Conservation (phyloP, 1,284 basidiomycete genomes). For the Malassezia obtusa region DNA sequence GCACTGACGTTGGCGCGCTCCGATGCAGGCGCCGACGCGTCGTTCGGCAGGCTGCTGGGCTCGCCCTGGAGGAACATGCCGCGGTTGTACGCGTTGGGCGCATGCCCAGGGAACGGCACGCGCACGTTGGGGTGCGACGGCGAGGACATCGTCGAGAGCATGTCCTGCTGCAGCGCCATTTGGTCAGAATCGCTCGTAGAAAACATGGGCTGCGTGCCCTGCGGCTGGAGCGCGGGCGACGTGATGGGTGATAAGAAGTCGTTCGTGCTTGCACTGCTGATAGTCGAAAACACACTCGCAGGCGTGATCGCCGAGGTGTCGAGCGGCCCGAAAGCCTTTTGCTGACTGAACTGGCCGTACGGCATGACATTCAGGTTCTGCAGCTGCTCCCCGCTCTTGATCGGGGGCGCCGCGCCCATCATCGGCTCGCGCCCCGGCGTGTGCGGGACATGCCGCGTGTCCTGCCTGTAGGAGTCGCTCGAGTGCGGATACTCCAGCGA, state of each 20-base stretch:
- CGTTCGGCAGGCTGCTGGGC: conserved; percentile 13
- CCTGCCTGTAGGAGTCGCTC: no score
- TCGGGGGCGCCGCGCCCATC: no score
- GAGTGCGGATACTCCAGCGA: no score
- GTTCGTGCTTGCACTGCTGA: conserved; percentile 44
- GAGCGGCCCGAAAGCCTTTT: conserved; percentile 20
- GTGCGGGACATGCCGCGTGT: no score
- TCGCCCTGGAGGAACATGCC: no score
- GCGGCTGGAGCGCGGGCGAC: conserved; percentile 55
- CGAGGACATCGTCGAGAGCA: neutral
- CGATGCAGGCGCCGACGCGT: conserved; percentile 18
- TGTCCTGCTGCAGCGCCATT: neutral
- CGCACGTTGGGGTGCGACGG: conserved; percentile 18
- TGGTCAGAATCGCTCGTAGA: neutral
- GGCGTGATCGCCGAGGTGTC: conserved; percentile 41
- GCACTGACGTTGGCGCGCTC: conserved; percentile 12
- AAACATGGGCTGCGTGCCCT: conserved; percentile 23
- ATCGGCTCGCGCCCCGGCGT: no score
- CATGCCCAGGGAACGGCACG: conserved; percentile 8
- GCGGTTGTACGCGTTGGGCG: no score
- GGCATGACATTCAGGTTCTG: no score
- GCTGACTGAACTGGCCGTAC: neutral
- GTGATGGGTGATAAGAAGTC: conserved; percentile 56
- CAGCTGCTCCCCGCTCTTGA: no score
- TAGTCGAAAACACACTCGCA: conserved; percentile 46